Base-by-base conservation (phyloP, 2,329 filamentous ascomycete species). In the Fusarium agapanthi region DNA sequence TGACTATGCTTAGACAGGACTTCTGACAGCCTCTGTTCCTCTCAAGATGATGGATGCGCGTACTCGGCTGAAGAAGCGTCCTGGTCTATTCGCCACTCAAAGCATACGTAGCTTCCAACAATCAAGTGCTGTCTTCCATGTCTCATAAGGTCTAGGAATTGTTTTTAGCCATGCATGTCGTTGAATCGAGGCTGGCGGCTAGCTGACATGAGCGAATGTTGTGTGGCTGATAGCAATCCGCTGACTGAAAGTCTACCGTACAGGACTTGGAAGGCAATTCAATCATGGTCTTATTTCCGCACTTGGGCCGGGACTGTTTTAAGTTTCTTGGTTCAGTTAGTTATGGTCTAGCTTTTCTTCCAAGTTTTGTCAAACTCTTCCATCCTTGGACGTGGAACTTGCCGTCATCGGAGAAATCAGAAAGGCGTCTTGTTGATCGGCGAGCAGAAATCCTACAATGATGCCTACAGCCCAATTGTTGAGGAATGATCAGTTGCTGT, bases 21-120 rank as follows among this genome's bases (percentile, higher is more conserved):
- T 54, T 48, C 34, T 41, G 28, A 35, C n/a, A 45, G 41, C 14
- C 35, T 38, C 53, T 26, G 38, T 50, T 51, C 28, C 18, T 16
- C 10, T 59, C 54, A 26, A 53, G 34, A 54, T 30, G 26, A 40
- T 54, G 24, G 38, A 30, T 45, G 35, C 22, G 45, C 51, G 40
- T 30, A 30, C 32, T 47, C 43, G 50, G 41, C 32, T 24, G 24
- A 58, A 26, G 22, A 37, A 62, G 26, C 48, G 35, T 41, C 16
- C 26, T 50, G 40, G n/a, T 35, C 43, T 30, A 38, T 71, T 73
- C 63, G 70, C 70, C 70, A 73, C 70, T 32, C 13, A 13, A 13
- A 28, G 47, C 37, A 13, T 56, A 43, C 34, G 37, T 41, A 67
- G 53, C 50, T 32, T 28, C 34, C n/a, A 38, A 24, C 45, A 40